Evolutionary conservation across 2,329 filamentous ascomycete species (phyloP).

Genomic region (Periconia digitata): DNA sequence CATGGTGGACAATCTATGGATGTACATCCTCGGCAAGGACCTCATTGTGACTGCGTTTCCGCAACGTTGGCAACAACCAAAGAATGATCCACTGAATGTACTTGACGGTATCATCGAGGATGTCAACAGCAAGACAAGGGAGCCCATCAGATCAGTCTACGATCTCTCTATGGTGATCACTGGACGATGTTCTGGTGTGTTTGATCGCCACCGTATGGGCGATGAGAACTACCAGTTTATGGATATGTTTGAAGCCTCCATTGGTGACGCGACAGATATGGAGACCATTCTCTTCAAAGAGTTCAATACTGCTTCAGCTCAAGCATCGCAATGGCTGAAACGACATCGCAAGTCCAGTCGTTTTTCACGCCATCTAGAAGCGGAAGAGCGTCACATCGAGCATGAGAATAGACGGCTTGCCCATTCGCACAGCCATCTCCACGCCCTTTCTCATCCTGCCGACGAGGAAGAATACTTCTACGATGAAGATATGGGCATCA

Average conservation of each 20-base stretch:
- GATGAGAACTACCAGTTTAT: slow-evolving; percentile 65
- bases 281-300: slow-evolving; percentile 62
- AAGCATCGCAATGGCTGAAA: slow-evolving; percentile 58
- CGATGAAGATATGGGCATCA: slow-evolving; percentile 26
- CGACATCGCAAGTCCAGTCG: slow-evolving; percentile 49
- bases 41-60: slow-evolving; percentile 63
- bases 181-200: slow-evolving; percentile 61
- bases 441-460: slow-evolving; percentile 26
- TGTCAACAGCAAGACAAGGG: slow-evolving; percentile 64
- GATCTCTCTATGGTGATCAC: slow-evolving; percentile 65
- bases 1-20: slow-evolving; percentile 71
- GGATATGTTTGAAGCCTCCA: slow-evolving; percentile 68
- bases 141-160: slow-evolving; percentile 62
- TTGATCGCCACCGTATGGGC: slow-evolving; percentile 60
- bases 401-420: slow-evolving; percentile 30
- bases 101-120: slow-evolving; percentile 65
- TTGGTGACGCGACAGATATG: slow-evolving; percentile 52
- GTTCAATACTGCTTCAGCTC: slow-evolving; percentile 61
- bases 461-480: slow-evolving; percentile 32
- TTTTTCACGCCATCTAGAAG: slow-evolving; percentile 40
- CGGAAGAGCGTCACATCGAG: slow-evolving; percentile 34
- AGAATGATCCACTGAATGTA: slow-evolving; percentile 64
- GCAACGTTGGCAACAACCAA: slow-evolving; percentile 61
- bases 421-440: slow-evolving; percentile 30
- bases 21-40: slow-evolving; percentile 62